Percentiles rank a stretch among this genome's conserved stretches.
phyloP scores from a whole-genome alignment of 2,329 filamentous ascomycete species.

The Colletotrichum tamarilloi region DNA sequence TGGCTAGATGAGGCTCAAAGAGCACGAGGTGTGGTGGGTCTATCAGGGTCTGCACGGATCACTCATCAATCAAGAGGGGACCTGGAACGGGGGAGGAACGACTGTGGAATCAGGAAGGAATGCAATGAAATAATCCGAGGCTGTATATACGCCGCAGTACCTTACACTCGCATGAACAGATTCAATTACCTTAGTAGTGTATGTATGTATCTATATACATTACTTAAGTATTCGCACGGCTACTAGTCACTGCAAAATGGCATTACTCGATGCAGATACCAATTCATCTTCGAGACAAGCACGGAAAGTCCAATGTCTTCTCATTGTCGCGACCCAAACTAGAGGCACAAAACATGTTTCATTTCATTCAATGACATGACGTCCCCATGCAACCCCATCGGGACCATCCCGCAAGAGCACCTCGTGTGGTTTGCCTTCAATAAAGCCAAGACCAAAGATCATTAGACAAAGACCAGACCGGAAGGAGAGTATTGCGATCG shows the following conservation, averaged over 20 bases:
- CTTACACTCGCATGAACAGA: background rate
- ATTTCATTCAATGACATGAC: background rate
- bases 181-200: too few species aligned
- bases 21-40: slow-evolving; percentile 9
- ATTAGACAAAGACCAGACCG: slow-evolving; percentile 14
- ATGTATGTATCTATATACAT: too few species aligned
- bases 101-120: background rate
- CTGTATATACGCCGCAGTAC: background rate
- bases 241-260: too few species aligned
- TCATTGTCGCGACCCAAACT: background rate
- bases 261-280: too few species aligned
- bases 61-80: slow-evolving; percentile 13
- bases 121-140: slow-evolving; percentile 11
- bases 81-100: background rate
- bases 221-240: too few species aligned
- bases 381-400: background rate
- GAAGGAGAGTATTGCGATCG: slow-evolving; percentile 29
- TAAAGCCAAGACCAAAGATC: slow-evolving; percentile 9
- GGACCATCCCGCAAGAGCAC: background rate
- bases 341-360: background rate
- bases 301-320: too few species aligned
- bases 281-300: too few species aligned
- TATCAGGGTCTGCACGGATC: slow-evolving; percentile 17
- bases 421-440: slow-evolving; percentile 14
- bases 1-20: background rate